These are phyloP conservation scores for Anisodus acutangulus DNA, from an alignment of 257 asterid species.

Conservation along the genomic window DNA sequence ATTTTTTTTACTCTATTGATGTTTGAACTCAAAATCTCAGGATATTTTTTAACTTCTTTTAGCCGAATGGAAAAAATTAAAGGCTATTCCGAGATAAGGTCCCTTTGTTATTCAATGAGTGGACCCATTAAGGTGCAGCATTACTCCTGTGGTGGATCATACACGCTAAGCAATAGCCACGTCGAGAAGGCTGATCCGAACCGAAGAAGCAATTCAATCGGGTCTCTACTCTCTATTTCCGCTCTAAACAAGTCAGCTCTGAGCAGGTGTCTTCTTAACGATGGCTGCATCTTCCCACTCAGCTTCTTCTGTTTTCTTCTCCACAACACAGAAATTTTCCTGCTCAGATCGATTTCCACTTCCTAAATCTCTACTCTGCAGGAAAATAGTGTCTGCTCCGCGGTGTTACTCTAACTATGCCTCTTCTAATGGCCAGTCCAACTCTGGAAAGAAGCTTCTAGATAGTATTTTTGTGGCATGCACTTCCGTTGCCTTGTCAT, in stretches of 20 bases:
- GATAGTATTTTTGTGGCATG: slow-evolving; percentile 70
- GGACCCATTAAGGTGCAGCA: background rate
- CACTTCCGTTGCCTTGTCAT: slow-evolving; percentile 84
- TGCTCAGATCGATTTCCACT: slow-evolving; percentile 18
- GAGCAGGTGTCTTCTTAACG: background rate
- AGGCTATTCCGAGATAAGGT: no score
- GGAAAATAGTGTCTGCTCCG: slow-evolving; percentile 42
- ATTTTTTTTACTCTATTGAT: no score
- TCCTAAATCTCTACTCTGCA: slow-evolving; percentile 30
- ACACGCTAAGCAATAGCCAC: background rate
- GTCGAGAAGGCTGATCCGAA: slow-evolving; percentile 15
- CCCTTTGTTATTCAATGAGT: background rate
- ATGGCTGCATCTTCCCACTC: slow-evolving; percentile 42
- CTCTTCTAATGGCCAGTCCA: slow-evolving; percentile 40
- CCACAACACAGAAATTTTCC: slow-evolving; percentile 8
- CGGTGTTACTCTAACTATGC: slow-evolving; percentile 35
- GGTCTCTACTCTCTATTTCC: slow-evolving; percentile 12
- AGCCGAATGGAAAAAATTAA: no score
- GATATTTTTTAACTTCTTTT: no score
- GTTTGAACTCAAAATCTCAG: no score
- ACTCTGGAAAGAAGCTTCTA: slow-evolving; percentile 50
- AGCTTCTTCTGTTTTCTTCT: slow-evolving; percentile 38
- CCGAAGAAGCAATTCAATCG: slow-evolving; percentile 7
- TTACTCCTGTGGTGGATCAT: slow-evolving; percentile 22
- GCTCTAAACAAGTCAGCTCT: slow-evolving; percentile 28